Evolutionary conservation across 352 stramenopile genomes (phyloP).

Genomic region (Globisporangium cylindrosporum): DNA sequence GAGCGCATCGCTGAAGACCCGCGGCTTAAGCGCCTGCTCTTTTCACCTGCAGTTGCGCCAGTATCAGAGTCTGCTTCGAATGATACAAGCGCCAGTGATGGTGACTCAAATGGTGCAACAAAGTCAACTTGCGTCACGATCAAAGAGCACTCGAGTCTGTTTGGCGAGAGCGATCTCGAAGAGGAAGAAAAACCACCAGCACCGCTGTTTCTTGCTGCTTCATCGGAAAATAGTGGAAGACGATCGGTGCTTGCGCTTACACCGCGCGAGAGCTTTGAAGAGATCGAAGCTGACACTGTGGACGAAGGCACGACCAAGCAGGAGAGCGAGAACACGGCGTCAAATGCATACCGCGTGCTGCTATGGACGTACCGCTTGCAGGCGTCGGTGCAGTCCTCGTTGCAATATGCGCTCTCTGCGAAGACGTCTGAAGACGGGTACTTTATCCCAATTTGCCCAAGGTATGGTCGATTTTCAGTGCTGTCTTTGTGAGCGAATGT

Average conservation of each 20-base stretch:
- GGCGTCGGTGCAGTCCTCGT: conserved; percentile 62
- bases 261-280: conserved; percentile 58
- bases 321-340: conserved; percentile 69
- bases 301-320: conserved; percentile 53
- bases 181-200: conserved; percentile 34
- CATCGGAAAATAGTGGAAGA: neutral
- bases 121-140: neutral
- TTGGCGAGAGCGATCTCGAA: conserved; percentile 24
- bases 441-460: conserved; percentile 75
- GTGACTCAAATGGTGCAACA: neutral
- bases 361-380: conserved; percentile 82
- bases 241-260: conserved; percentile 20
- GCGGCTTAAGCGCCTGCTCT: conserved; percentile 62
- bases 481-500: neutral
- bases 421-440: conserved; percentile 82
- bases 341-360: conserved; percentile 68
- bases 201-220: conserved; percentile 6
- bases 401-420: conserved; percentile 74
- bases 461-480: conserved; percentile 27
- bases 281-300: conserved; percentile 59
- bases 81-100: neutral
- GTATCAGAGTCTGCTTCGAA: conserved; percentile 15
- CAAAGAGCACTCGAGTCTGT: conserved; percentile 17
- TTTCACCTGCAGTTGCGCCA: conserved; percentile 28
- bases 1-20: conserved; percentile 84